Conservation (phyloP, 345 rosid genomes). For the Lepidium africanum region DNA sequence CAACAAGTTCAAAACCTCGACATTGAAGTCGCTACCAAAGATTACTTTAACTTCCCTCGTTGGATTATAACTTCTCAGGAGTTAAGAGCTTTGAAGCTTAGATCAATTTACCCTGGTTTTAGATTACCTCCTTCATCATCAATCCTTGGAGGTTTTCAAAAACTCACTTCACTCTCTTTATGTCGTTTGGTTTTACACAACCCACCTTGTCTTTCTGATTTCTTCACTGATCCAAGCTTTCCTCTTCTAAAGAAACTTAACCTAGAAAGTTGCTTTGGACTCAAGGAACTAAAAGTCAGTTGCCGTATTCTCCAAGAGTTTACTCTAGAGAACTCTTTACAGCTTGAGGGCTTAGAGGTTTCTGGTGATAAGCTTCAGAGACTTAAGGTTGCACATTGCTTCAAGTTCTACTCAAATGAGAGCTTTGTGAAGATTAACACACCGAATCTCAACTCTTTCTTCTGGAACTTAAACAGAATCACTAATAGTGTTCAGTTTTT, state of each 20-base stretch:
- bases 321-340: conserved; percentile 43
- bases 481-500: conserved; percentile 30
- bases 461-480: conserved; percentile 51
- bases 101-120: conserved; percentile 61
- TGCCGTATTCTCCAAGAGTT: conserved; percentile 54
- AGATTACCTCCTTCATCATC: conserved; percentile 56
- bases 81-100: conserved; percentile 43
- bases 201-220: conserved; percentile 47
- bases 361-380: conserved; percentile 34
- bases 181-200: conserved; percentile 40
- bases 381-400: conserved; percentile 51
- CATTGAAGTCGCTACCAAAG: conserved; percentile 65
- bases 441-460: conserved; percentile 32
- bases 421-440: conserved; percentile 53
- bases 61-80: conserved; percentile 47
- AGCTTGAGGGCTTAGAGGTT: conserved; percentile 50
- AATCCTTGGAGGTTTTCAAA: conserved; percentile 47
- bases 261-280: conserved; percentile 47
- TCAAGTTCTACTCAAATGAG: conserved; percentile 34
- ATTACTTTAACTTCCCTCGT: conserved; percentile 71
- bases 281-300: conserved; percentile 48
- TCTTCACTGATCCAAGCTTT: conserved; percentile 61
- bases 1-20: conserved; percentile 64
- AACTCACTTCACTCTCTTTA: conserved; percentile 44
- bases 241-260: conserved; percentile 46